Evolutionary conservation across 176 grass and related monocot species (phyloP).

Genomic region (Neostapfia colusana): DNA sequence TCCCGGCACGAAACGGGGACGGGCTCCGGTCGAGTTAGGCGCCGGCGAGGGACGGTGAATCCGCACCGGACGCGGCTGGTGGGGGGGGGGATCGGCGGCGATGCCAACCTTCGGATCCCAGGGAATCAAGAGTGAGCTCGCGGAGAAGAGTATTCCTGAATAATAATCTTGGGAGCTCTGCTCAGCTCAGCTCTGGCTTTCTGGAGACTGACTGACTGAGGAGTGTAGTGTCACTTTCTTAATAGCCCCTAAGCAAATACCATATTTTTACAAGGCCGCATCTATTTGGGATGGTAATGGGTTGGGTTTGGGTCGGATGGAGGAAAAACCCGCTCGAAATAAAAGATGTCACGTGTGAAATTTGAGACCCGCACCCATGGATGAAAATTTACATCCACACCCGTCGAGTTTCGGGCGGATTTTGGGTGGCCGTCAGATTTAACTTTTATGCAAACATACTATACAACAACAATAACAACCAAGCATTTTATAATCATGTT

Average conservation of each 20-base stretch:
- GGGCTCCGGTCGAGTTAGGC: slow-evolving; percentile 12
- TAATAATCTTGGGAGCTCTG: slow-evolving; percentile 32
- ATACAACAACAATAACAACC: no score
- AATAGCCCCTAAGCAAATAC: not conserved
- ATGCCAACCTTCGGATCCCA: slow-evolving; percentile 43
- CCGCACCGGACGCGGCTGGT: not conserved
- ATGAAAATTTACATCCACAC: no score
- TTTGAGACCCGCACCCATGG: no score
- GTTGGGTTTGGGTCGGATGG: no score
- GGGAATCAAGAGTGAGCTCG: not conserved
- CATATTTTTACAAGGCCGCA: not conserved
- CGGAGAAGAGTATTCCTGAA: slow-evolving; percentile 6
- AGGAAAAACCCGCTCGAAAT: no score
- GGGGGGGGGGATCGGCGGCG: slow-evolving; percentile 2
- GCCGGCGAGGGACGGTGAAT: not conserved
- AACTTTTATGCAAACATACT: no score
- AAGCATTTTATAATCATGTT: no score
- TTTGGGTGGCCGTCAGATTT: no score
- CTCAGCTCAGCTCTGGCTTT: not conserved
- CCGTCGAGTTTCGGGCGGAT: no score
- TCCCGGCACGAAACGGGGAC: slow-evolving; percentile 23
- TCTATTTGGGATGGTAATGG: no score
- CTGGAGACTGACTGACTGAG: not conserved
- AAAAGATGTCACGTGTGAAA: no score
- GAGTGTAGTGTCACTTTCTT: slow-evolving; percentile 8